phyloP scores from a whole-genome alignment of 345 rosid genomes.

The Crucihimalaya himalaica region DNA sequence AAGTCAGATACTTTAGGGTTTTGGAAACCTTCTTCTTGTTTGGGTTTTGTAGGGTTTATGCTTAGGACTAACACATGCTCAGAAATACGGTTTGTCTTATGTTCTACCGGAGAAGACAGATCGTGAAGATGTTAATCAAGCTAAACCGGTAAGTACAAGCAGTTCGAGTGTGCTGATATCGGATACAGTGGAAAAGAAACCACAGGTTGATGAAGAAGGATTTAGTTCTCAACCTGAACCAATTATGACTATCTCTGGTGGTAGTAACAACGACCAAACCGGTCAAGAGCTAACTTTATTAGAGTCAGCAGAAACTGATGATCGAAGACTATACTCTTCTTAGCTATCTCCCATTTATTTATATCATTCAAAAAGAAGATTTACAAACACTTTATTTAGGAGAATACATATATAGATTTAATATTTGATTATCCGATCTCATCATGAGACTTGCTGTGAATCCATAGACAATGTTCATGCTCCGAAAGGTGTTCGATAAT shows the following conservation, averaged over 20 bases:
- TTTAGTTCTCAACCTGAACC: slow-evolving; percentile 36
- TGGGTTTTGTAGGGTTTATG: slow-evolving; percentile 68
- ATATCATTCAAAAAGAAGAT: neutral
- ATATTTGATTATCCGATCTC: neutral
- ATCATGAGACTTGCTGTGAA: neutral
- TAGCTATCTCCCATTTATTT: neutral
- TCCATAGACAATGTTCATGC: neutral
- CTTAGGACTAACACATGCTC: slow-evolving; percentile 79
- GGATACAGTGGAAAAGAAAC: slow-evolving; percentile 29
- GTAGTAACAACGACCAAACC: slow-evolving; percentile 28
- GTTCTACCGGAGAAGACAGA: slow-evolving; percentile 38
- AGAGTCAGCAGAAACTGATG: slow-evolving; percentile 40
- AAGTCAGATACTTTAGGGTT: neutral
- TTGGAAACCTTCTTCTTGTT: slow-evolving; percentile 6
- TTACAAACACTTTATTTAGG: neutral
- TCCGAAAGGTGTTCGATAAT: neutral
- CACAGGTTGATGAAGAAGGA: slow-evolving; percentile 8
- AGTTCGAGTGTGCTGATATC: slow-evolving; percentile 43
- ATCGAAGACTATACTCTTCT: slow-evolving; percentile 21
- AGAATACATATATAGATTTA: neutral
- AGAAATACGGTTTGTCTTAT: slow-evolving; percentile 74
- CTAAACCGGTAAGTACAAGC: slow-evolving; percentile 37
- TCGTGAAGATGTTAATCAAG: slow-evolving; percentile 36
- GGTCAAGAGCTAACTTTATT: slow-evolving; percentile 34
- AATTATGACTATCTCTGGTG: slow-evolving; percentile 29